A percentile compares a stretch with the other conserved stretches of the same genome.
Conservation (phyloP, 176 grass and related monocot species). For the Urochloa ruziziensis region DNA sequence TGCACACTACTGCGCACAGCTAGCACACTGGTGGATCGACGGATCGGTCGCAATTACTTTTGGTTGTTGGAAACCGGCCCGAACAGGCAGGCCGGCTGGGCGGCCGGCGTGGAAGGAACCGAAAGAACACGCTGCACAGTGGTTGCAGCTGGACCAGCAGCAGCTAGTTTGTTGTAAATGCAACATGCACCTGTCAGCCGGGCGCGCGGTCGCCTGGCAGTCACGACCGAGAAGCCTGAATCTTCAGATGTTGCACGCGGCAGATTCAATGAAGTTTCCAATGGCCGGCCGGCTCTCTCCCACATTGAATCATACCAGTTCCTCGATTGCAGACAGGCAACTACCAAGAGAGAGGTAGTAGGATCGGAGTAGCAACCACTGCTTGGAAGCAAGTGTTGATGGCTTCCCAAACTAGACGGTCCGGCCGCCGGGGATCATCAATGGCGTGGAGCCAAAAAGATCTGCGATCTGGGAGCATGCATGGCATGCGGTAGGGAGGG, state of each 20-base stretch:
- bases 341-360: background rate
- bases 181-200: conserved; percentile 24
- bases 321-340: conserved; percentile 1
- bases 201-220: background rate
- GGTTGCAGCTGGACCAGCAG: background rate
- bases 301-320: no score
- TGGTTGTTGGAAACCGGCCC: conserved; percentile 18
- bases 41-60: conserved; percentile 35
- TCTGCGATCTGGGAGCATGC: background rate
- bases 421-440: background rate
- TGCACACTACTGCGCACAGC: no score
- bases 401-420: background rate
- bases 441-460: conserved; percentile 24
- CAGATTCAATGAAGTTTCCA: no score
- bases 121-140: conserved; percentile 28
- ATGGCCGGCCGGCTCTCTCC: no score
- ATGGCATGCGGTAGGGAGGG: background rate
- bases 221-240: background rate
- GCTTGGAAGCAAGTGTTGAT: background rate
- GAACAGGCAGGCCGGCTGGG: background rate
- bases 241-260: background rate
- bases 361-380: background rate
- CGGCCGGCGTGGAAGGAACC: conserved; percentile 3
- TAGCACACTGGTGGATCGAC: no score
- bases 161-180: background rate